Conservation (phyloP, 306 rosid genomes). For the Hippophae rhamnoides region DNA sequence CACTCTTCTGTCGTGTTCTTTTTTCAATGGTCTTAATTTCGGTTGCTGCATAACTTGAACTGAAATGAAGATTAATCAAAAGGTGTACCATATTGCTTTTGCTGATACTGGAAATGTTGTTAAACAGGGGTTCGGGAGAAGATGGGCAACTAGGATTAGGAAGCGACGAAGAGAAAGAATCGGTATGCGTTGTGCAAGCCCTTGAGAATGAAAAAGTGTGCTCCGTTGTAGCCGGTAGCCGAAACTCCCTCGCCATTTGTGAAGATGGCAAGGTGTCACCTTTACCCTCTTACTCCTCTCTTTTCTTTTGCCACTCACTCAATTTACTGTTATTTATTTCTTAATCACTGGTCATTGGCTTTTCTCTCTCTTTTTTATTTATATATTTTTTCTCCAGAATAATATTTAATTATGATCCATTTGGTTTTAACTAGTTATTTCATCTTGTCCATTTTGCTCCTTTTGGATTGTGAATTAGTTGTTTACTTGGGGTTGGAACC, state of each 20-base stretch:
- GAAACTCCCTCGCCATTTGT: constrained; percentile 87
- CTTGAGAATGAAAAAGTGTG: constrained; percentile 39
- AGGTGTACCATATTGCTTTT: neutral
- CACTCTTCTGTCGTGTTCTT: neutral
- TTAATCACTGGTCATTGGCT: neutral
- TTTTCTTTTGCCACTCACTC: neutral
- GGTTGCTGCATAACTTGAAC: neutral
- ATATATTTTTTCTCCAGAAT: neutral
- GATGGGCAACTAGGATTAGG: constrained; percentile 92
- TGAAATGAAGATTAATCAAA: neutral
- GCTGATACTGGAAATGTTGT: neutral
- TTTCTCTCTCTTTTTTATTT: neutral
- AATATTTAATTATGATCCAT: constrained; percentile 2
- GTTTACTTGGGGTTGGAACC: constrained; percentile 99
- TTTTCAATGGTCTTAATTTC: neutral
- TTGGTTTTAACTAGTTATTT: neutral
- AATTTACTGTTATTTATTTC: too few relatives aligned
- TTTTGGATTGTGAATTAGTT: constrained; percentile 28
- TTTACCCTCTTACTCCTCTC: neutral
- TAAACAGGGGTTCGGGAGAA: constrained; percentile 91
- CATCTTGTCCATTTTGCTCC: neutral
- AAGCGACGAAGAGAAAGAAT: constrained; percentile 61
- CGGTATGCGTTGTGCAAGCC: constrained; percentile 50
- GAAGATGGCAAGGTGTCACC: constrained; percentile 65
- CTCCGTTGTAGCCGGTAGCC: constrained; percentile 87